These are phyloP conservation scores for Stygiomarasmius scandens DNA, from an alignment of 1,284 basidiomycete species.

Conservation along the genomic window DNA sequence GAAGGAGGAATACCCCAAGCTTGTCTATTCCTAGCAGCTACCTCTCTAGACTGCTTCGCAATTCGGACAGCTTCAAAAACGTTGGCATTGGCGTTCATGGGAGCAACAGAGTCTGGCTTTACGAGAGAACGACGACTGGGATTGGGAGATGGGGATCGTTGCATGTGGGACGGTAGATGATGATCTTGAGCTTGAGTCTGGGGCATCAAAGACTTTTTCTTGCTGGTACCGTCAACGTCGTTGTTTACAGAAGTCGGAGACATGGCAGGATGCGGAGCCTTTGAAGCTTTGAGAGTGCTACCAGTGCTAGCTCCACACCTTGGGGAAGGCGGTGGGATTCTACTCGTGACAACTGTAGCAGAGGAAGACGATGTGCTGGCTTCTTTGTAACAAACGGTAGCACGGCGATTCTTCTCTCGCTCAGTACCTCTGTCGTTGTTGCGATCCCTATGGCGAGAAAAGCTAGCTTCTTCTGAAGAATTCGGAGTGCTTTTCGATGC, in stretches of 20 bases:
- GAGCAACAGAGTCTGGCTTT: background rate
- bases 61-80: slow-evolving; percentile 35
- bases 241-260: too few relatives aligned
- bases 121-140: too few relatives aligned
- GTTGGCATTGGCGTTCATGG: too few relatives aligned
- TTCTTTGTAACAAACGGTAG: background rate
- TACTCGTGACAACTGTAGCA: background rate
- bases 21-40: slow-evolving; percentile 45
- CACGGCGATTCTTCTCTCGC: too few relatives aligned
- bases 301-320: background rate
- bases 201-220: background rate
- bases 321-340: background rate
- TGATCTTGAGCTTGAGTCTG: too few relatives aligned
- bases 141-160: too few relatives aligned
- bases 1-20: slow-evolving; percentile 51
- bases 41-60: slow-evolving; percentile 39
- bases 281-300: background rate
- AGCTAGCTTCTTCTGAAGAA: too few relatives aligned
- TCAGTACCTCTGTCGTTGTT: too few relatives aligned
- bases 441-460: too few relatives aligned
- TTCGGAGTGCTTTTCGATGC: too few relatives aligned
- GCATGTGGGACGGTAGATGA: too few relatives aligned
- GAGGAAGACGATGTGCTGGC: too few relatives aligned
- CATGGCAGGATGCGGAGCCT: background rate
- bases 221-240: background rate